These are phyloP conservation scores for Trifolium subterraneum DNA, from an alignment of 306 rosid genomes.

Conservation along the genomic window DNA sequence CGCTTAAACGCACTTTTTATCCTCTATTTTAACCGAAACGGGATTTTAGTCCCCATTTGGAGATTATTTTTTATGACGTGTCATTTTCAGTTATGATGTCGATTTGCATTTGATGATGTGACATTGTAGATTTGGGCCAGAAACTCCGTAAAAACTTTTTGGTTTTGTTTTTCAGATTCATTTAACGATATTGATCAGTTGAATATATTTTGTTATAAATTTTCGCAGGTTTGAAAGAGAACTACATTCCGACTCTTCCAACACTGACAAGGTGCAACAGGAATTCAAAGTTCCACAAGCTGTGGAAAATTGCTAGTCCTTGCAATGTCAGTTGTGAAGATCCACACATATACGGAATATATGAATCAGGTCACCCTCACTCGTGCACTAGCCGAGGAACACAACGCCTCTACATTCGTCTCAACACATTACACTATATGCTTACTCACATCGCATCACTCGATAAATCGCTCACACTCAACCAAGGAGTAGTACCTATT, in stretches of 20 bases:
- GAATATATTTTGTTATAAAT: not conserved
- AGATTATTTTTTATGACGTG: too few species aligned
- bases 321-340: constrained; percentile 67
- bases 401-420: constrained; percentile 95
- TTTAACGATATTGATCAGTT: too few species aligned
- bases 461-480: constrained; percentile 67
- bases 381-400: constrained; percentile 91
- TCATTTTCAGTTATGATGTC: too few species aligned
- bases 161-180: not conserved
- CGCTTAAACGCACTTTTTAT: not conserved
- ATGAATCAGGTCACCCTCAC: constrained; percentile 63
- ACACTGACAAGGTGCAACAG: constrained; percentile 85
- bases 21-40: not conserved
- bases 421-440: constrained; percentile 75
- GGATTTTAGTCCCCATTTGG: not conserved
- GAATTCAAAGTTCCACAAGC: constrained; percentile 65
- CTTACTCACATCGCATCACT: constrained; percentile 62
- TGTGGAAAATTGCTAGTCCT: constrained; percentile 84
- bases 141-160: not conserved
- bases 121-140: not conserved
- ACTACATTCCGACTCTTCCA: constrained; percentile 81
- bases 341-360: constrained; percentile 47
- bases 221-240: constrained; percentile 71
- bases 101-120: not conserved
- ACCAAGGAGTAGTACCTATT: constrained; percentile 54